Evolutionary conservation across 2,329 filamentous ascomycete species (phyloP), one percentile per base, ranked within the genome.

Genomic region (Claviceps fusiformis): DNA sequence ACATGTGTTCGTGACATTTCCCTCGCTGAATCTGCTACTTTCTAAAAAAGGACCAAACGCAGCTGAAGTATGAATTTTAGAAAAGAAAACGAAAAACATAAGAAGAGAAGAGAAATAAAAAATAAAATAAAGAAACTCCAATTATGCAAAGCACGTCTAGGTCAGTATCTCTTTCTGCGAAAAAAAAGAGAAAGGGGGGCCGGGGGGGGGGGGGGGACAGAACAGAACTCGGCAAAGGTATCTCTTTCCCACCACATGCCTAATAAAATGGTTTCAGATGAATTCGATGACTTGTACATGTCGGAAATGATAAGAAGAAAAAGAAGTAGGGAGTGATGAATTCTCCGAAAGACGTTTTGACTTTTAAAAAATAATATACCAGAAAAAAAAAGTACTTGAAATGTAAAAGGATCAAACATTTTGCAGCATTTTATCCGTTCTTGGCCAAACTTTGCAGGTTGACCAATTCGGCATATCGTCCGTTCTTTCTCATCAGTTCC

Each of bases 391-490:
- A 29, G 44, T 27, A 46, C 24, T 45, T 45, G 19, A 43, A 44
- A 44, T 44, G 19, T 24, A 24, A 44, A 44, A 24, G 9, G 15
- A 41, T 41, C 13, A 41, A 17, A 5, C 2, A 17, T 17, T 15
- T 15, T 6, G 5, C 44, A 19, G 29, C 27, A 15, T 33, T 17
- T 50, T 63, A 70, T 50, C 62, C 61, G 57, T 74, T 67, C 72
- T 82, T 87, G 62, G 81, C 86, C 64, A 93, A 70, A 67, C 83
- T 89, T 75, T 93, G 88, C 62, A 92, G 71, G 60, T 87, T 88
- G 50, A 92, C 88, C 60, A 93, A 69, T 72, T 92, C 87, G 10
- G 80, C 83, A 65, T 93, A 93, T 50, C 86, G 77, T 3, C 87
- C 86, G 59, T 82, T 82, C 65, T 75, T 78, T 60, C 75, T 77